Evolutionary conservation across 306 rosid species (phyloP).

Genomic region (Prunus salicina): DNA sequence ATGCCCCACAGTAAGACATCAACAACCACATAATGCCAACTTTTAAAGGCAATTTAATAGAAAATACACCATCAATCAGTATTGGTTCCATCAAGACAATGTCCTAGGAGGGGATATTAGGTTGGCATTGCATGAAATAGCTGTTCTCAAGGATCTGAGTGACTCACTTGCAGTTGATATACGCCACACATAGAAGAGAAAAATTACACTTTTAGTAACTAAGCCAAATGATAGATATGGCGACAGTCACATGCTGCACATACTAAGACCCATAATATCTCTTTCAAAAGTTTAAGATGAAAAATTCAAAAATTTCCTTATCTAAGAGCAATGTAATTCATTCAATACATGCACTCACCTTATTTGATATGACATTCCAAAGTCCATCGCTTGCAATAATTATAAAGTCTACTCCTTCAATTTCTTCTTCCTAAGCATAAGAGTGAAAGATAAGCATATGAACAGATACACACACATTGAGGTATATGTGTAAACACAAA

Average conservation of each 20-base stretch:
- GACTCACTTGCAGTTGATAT: not conserved
- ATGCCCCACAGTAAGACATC: no score
- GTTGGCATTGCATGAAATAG: not conserved
- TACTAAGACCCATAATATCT: no score
- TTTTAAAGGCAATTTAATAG: no score
- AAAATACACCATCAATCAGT: no score
- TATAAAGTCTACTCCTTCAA: constrained; percentile 68
- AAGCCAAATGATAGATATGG: not conserved
- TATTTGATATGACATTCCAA: constrained; percentile 84
- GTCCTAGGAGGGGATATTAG: no score
- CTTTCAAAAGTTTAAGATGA: not conserved
- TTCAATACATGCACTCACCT: constrained; percentile 42
- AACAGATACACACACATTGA: not conserved
- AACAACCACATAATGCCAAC: no score
- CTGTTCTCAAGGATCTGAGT: not conserved
- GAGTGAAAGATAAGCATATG: not conserved
- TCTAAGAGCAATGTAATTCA: not conserved
- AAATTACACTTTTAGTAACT: no score
- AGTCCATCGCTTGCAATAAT: constrained; percentile 90
- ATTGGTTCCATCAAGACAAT: no score
- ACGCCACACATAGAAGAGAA: not conserved
- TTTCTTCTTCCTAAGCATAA: constrained; percentile 69
- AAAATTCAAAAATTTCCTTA: not conserved
- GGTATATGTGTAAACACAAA: not conserved
- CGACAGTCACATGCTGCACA: not conserved